A percentile compares a stretch with the other conserved stretches of the same genome.
phyloP scores from a whole-genome alignment of 306 rosid species.

The Quercus dentata region DNA sequence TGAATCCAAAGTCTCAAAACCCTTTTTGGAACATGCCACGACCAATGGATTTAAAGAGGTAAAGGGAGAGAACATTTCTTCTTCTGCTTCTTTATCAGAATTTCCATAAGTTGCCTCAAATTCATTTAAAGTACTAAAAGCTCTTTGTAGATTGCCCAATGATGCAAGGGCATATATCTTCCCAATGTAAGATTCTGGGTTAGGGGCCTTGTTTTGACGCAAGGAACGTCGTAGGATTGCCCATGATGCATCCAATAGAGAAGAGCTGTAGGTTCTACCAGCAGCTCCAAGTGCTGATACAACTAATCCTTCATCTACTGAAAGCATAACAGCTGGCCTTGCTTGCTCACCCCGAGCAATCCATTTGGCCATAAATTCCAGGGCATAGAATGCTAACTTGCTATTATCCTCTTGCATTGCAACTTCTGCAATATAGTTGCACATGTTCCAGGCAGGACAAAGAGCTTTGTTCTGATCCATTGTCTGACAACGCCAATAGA shows the following conservation, averaged over 20 bases:
- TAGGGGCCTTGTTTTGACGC: constrained; percentile 75
- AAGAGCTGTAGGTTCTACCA: constrained; percentile 63
- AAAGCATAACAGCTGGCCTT: constrained; percentile 54
- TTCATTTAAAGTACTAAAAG: constrained; percentile 66
- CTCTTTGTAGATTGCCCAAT: constrained; percentile 71
- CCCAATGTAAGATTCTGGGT: constrained; percentile 77
- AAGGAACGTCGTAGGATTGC: constrained; percentile 69
- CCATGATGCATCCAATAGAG: constrained; percentile 85
- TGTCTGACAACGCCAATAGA: constrained; percentile 47
- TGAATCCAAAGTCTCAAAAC: constrained; percentile 86
- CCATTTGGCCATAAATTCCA: constrained; percentile 91
- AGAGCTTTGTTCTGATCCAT: constrained; percentile 92
- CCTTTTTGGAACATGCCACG: constrained; percentile 78
- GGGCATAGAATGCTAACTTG: constrained; percentile 69
- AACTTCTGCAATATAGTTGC: constrained; percentile 57
- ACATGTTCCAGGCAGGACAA: constrained; percentile 77
- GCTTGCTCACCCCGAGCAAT: constrained; percentile 74
- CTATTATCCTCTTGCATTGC: constrained; percentile 70
- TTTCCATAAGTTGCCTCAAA: constrained; percentile 68
- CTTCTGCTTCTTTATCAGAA: constrained; percentile 48
- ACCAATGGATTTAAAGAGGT: constrained; percentile 84
- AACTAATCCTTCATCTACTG: constrained; percentile 82
- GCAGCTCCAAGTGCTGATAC: constrained; percentile 76
- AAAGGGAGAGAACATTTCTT: constrained; percentile 84
- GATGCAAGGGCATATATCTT: constrained; percentile 86